Base-by-base conservation (phyloP, 2,329 filamentous ascomycete genomes). In the Botrytis aclada region DNA sequence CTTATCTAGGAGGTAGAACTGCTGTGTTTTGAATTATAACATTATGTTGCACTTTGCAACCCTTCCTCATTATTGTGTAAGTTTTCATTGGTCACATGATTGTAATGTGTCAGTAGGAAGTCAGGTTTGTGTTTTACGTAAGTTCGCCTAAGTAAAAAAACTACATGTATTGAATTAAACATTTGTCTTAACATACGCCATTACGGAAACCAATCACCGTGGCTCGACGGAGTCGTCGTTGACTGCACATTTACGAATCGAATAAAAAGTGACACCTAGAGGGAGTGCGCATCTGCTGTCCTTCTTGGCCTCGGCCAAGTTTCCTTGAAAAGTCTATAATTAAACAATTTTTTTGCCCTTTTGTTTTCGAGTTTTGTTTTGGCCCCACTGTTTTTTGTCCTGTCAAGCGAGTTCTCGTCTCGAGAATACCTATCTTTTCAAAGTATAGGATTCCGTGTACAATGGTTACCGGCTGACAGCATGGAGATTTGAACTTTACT, bases 91-190 rank as follows among this genome's bases (percentile, higher is more conserved):
- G 3, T 47, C 22, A 0, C 25, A 51, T n/a, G 10, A 14, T n/a
- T n/a, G 22, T 25, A 14, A 51, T 6, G 25, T 6, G 6, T 22
- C 1, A n/a, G 47, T 51, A 51, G 12, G 10, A 0, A 3, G 25
- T 2, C 10, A 51, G 10, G 0, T 4, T 51, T 6, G 1, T 1
- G 4, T 1, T 18, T 51, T 25, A 1, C 14, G 3, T 6, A 51
- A 51, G 10, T 51, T n/a, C 22, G 25, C 10, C 14, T 25, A 5
- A 51, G 0, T 4, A 51, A 25, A 6, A 1, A n/a, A n/a, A 0
- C 1, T 12, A n/a, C 10, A n/a, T 51, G 22, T 51, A 51, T n/a
- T n/a, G 45, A 51, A 3, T 25, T n/a, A 51, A n/a, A 25, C 9
- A 10, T 5, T 4, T 12, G 4, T 10, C n/a, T 51, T 4, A 37